These are phyloP conservation scores for Solanum pennellii DNA, from an alignment of 257 asterid genomes.

Conservation along the genomic window DNA sequence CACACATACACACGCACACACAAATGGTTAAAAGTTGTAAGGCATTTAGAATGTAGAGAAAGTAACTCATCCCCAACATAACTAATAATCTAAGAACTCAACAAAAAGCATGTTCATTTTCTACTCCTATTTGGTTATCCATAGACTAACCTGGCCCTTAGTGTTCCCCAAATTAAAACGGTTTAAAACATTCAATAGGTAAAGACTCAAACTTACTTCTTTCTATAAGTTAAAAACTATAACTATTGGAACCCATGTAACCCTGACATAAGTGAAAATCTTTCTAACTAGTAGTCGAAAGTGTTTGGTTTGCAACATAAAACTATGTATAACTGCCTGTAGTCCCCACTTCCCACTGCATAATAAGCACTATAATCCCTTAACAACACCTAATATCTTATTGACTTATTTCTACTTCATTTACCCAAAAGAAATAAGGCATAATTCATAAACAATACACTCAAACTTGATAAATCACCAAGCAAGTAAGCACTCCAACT, in stretches of 20 bases:
- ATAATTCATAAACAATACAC: background rate
- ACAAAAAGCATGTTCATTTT: background rate
- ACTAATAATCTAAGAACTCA: background rate
- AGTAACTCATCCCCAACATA: background rate
- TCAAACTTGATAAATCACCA: background rate
- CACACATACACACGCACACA: background rate
- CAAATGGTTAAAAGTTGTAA: background rate
- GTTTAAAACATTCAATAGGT: background rate
- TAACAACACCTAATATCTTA: background rate
- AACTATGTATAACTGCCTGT: background rate
- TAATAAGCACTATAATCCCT: background rate
- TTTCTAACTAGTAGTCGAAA: background rate
- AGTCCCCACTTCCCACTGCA: background rate
- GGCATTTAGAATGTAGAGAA: background rate
- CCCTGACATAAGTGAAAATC: background rate
- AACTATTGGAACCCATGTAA: background rate
- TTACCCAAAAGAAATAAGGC: background rate
- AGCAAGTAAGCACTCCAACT: background rate
- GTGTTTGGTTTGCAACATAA: background rate
- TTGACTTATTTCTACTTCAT: background rate
- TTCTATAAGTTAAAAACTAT: background rate
- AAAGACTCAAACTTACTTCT: background rate
- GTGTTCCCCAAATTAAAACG: background rate
- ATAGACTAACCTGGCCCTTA: background rate
- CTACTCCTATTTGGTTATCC: background rate